Evolutionary conservation across 2,329 filamentous ascomycete genomes (phyloP).

Genomic region (Purpureocillium takamizusanense): DNA sequence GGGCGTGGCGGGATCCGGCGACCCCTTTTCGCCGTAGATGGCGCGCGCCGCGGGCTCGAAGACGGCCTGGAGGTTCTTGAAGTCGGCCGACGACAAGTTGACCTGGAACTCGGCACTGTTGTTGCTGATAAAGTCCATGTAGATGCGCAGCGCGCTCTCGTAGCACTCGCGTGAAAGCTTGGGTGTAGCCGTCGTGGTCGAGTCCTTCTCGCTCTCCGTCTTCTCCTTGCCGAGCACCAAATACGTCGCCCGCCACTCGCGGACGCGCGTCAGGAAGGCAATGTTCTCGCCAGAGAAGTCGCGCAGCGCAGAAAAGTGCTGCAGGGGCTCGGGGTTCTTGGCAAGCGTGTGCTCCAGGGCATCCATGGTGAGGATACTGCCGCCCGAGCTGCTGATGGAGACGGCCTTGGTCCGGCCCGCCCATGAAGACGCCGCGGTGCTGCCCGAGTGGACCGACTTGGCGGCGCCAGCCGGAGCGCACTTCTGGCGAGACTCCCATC

Average conservation of each 20-base stretch:
- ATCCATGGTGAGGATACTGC: slow-evolving; percentile 47
- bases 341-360: slow-evolving; percentile 50
- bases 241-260: slow-evolving; percentile 27
- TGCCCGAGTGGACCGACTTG: slow-evolving; percentile 23
- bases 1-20: slow-evolving; percentile 32
- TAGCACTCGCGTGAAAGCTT: slow-evolving; percentile 40
- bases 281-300: slow-evolving; percentile 64
- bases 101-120: slow-evolving; percentile 56
- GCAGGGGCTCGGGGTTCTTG: slow-evolving; percentile 46
- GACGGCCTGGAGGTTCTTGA: slow-evolving; percentile 42
- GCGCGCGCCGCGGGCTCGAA: slow-evolving; percentile 46
- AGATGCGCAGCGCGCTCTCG: slow-evolving; percentile 50
- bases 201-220: slow-evolving; percentile 5
- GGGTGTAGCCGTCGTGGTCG: slow-evolving; percentile 7
- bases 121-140: slow-evolving; percentile 50
- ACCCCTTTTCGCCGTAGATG: slow-evolving; percentile 28
- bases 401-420: slow-evolving; percentile 24
- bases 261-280: slow-evolving; percentile 51
- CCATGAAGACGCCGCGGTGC: slow-evolving; percentile 25
- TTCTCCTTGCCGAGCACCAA: slow-evolving; percentile 14
- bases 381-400: slow-evolving; percentile 22
- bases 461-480: slow-evolving; percentile 17
- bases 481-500: slow-evolving; percentile 35
- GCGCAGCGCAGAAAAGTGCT: slow-evolving; percentile 50
- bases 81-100: slow-evolving; percentile 52